Evolutionary conservation across 2,329 filamentous ascomycete genomes (phyloP).

Genomic region (Xylariomycetidae sp.): DNA sequence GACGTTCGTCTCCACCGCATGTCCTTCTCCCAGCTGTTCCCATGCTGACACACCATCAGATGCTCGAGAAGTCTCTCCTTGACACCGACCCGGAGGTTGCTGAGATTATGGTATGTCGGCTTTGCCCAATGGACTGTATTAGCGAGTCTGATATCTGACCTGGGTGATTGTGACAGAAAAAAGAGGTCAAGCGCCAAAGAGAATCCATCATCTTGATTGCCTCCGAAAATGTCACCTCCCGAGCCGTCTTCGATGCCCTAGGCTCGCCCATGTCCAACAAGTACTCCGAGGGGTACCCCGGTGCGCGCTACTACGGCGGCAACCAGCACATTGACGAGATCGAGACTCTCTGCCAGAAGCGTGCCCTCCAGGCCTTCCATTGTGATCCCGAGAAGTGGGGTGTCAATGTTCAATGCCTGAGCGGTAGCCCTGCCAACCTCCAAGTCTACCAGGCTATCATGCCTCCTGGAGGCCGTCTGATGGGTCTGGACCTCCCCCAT

Average conservation of each 20-base stretch:
- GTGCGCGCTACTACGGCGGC: constrained; percentile 96
- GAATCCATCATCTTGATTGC: constrained; percentile 98
- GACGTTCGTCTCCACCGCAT: constrained; percentile 20
- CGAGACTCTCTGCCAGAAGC: constrained; percentile 89
- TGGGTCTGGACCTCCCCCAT: constrained; percentile 93
- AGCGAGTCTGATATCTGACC: not conserved
- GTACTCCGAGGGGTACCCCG: constrained; percentile 98
- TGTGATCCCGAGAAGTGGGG: constrained; percentile 87
- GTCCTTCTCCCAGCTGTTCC: constrained; percentile 2
- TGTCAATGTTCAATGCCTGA: constrained; percentile 95
- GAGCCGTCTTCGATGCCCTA: constrained; percentile 94
- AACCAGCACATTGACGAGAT: constrained; percentile 98
- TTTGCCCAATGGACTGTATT: not conserved
- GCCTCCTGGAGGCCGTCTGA: constrained; percentile 89
- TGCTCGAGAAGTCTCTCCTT: constrained; percentile 92
- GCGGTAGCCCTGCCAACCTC: constrained; percentile 90
- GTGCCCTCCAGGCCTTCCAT: constrained; percentile 87
- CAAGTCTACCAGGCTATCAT: constrained; percentile 98
- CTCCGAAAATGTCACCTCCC: constrained; percentile 98
- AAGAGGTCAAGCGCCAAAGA: constrained; percentile 92
- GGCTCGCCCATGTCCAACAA: constrained; percentile 97
- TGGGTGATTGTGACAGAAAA: constrained; percentile 62
- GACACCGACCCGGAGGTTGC: constrained; percentile 92
- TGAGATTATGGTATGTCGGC: constrained; percentile 77
- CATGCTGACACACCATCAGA: constrained; percentile 48